A percentile compares a stretch with the other conserved stretches of the same genome.
These are phyloP conservation scores for Kernera saxatilis DNA, from an alignment of 345 rosid genomes.

Conservation along the genomic window DNA sequence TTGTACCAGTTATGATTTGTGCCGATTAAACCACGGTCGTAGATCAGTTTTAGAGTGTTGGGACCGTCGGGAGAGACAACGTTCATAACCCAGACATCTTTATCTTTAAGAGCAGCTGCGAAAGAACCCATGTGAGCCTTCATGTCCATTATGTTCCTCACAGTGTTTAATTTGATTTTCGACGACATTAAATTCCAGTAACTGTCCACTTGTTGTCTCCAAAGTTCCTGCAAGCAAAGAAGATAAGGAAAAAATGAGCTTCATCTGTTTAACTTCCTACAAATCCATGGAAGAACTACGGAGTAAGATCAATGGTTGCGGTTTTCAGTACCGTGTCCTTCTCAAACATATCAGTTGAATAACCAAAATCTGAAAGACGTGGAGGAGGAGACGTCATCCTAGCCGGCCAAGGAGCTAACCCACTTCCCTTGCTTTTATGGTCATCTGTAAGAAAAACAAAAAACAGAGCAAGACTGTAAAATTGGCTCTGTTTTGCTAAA, in stretches of 20 bases:
- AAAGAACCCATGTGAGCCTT: constrained; percentile 91
- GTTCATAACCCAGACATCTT: constrained; percentile 95
- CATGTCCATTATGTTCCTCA: constrained; percentile 98
- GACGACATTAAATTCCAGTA: constrained; percentile 82
- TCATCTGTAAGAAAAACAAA: constrained; percentile 46
- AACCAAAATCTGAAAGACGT: constrained; percentile 88
- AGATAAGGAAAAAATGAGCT: not conserved
- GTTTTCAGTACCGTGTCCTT: constrained; percentile 66
- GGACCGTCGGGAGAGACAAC: constrained; percentile 76
- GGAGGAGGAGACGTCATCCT: constrained; percentile 81
- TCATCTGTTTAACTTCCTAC: not conserved
- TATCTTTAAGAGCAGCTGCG: constrained; percentile 78
- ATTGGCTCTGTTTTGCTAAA: no score
- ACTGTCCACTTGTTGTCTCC: constrained; percentile 67
- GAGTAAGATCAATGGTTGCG: not conserved
- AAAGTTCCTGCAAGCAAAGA: constrained; percentile 48
- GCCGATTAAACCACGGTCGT: constrained; percentile 87
- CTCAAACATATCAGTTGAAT: constrained; percentile 66
- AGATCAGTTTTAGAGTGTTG: constrained; percentile 73
- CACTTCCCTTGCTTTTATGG: constrained; percentile 75
- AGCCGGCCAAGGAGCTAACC: constrained; percentile 98
- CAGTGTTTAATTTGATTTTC: constrained; percentile 55
- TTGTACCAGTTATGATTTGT: constrained; percentile 72
- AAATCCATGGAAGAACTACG: not conserved
- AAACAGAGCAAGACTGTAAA: constrained; percentile 3